phyloP scores from a whole-genome alignment of 148 eudicot genomes.

The Vaccinium myrtillus region DNA sequence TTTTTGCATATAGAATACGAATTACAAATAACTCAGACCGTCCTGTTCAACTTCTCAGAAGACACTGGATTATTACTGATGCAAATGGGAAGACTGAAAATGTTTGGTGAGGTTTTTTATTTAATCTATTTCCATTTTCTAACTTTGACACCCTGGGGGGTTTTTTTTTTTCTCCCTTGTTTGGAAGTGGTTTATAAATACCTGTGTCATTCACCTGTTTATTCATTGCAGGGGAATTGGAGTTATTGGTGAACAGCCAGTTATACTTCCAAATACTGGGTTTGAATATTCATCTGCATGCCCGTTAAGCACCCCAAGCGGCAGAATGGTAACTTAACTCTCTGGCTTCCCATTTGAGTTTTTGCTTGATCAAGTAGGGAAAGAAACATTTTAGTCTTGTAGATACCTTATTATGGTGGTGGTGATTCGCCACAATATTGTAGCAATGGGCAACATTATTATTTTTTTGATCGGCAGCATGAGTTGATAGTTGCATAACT shows the following conservation, averaged over 20 bases:
- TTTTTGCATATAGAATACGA: constrained; percentile 91
- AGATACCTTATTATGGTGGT: not conserved
- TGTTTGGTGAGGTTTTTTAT: constrained; percentile 59
- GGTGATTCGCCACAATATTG: not conserved
- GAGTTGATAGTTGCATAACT: too few species aligned
- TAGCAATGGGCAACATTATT: too few species aligned
- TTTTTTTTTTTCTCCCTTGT: not conserved
- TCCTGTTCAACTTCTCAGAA: constrained; percentile 90
- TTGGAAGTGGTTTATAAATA: not conserved
- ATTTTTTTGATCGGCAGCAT: too few species aligned
- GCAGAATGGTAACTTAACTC: constrained; percentile 70
- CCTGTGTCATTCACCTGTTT: constrained; percentile 11
- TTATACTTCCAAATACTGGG: constrained; percentile 86
- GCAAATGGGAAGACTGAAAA: constrained; percentile 77
- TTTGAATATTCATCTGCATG: constrained; percentile 99
- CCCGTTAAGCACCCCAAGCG: constrained; percentile 80
- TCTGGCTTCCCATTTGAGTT: not conserved
- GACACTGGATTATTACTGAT: constrained; percentile 97
- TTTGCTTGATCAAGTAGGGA: not conserved
- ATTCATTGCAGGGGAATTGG: constrained; percentile 70
- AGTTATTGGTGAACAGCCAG: constrained; percentile 97
- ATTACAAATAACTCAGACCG: constrained; percentile 92
- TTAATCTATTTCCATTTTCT: not conserved
- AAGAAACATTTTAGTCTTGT: not conserved
- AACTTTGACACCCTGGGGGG: not conserved